Conservation (phyloP, 441 rosid genomes). For the Metrosideros polymorpha region DNA sequence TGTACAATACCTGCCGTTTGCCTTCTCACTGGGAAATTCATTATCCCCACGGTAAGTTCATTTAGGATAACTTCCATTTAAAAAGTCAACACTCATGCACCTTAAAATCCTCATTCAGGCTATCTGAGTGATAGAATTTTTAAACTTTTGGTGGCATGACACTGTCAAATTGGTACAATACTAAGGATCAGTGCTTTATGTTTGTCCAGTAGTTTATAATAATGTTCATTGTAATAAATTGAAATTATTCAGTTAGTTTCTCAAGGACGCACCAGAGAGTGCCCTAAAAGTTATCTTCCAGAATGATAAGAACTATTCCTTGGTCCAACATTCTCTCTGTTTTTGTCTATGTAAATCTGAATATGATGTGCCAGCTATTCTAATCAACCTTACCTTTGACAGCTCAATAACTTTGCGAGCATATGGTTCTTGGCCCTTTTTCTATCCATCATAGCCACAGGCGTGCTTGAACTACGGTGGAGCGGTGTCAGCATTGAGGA, state of each 20-base stretch:
- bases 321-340: background rate
- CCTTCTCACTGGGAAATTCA: slow-evolving; percentile 8
- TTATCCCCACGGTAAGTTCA: slow-evolving; percentile 4
- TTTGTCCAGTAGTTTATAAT: background rate
- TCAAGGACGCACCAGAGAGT: background rate
- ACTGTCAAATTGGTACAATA: background rate
- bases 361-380: background rate
- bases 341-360: background rate
- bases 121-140: background rate
- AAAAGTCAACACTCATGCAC: background rate
- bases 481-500: slow-evolving; percentile 5
- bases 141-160: background rate
- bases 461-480: slow-evolving; percentile 11
- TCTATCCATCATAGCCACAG: slow-evolving; percentile 8
- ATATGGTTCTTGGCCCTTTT: slow-evolving; percentile 12
- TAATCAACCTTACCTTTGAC: background rate
- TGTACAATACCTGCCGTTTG: slow-evolving; percentile 10
- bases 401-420: slow-evolving; percentile 11
- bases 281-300: background rate
- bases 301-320: background rate
- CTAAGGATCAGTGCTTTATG: background rate
- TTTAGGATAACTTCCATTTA: background rate
- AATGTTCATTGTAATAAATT: background rate
- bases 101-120: background rate
- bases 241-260: background rate